Evolutionary conservation across 257 asterid species (phyloP), one percentile per base, ranked within the genome.

Genomic region (Euphrasia confusa): DNA sequence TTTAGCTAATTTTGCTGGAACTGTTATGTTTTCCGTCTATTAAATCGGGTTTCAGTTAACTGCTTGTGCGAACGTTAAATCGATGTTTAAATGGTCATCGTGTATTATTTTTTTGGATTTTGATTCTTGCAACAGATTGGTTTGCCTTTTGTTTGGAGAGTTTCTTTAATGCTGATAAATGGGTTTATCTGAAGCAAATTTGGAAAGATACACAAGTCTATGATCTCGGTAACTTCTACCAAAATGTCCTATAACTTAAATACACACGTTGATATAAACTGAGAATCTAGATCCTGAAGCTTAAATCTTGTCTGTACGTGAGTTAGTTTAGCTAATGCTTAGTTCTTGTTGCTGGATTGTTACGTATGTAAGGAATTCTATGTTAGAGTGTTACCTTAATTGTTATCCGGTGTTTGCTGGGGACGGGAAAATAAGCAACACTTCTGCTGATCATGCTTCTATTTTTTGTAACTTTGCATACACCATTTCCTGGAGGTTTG

Each of bases 401-500:
- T 56, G n/a, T 55, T 56, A 5, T 44, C 47, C 42, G 12, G 54
- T 12, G 9, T 37, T 54, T n/a, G 9, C 52, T 39, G 14, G 62
- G 39, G 55, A 39, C 42, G 52, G 53, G 60, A 42, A 28, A 21
- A 27, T 21, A 28, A 27, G 37, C 33, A 33, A 18, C 21, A 45
- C 56, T 42, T 61, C 26, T 69, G 65, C 39, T 44, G 12, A 56
- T 35, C 47, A 21, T 26, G 47, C 61, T 55, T 18, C 53, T 55
- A 18, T 28, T 54, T 35, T 21, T 24, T 14, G 26, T n/a, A n/a
- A n/a, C n/a, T n/a, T n/a, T n/a, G n/a, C n/a, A n/a, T n/a, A n/a
- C n/a, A n/a, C n/a, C n/a, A n/a, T n/a, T n/a, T n/a, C n/a, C n/a
- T n/a, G n/a, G n/a, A n/a, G n/a, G 28, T 13, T 7, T 12, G 15